Evolutionary conservation across 495 filamentous ascomycete species (phyloP), one percentile per base, ranked within the genome.

Genomic region (Wilcoxina mikolae): DNA sequence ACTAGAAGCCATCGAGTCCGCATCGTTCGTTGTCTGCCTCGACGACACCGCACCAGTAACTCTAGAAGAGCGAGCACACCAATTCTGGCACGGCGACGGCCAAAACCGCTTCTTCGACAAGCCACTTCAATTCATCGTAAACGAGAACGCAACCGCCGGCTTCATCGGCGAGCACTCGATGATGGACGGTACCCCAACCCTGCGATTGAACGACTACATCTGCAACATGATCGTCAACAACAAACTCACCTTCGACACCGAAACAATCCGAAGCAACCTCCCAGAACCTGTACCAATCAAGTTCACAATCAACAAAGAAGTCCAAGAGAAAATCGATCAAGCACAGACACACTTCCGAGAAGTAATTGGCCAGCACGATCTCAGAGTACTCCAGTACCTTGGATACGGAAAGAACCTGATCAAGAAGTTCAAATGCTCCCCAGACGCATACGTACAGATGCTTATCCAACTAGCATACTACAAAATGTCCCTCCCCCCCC

Each of bases 101-200:
- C 70, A 75, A 60, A 99, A 96, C 76, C 82, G 93, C 52, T 99
- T 88, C 87, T 96, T 84, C 67, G 93, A 99, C 76, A 96, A 96
- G 75, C 93, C 93, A 20, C 73, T 94, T 52, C 87, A 99, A 73
- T 96, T 99, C 70, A 90, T 99, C 65, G 66, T 99, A 71, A 95
- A 94, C 70, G 89, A 96, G 64, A 99, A 99, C 70, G 93, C 88
- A 60, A 93, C 91, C 15, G 84, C 93, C 23, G 93, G 93, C 56
- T 99, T 99, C 76, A 87, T 85, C 73, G 93, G 93, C 65, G 93
- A 99, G 74, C 93, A 99, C 75, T 88, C 82, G 70, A 96, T 99
- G 93, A 99, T 99, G 93, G 93, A 99, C 68, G 93, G 93, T 54
- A 99, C 90, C 25, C 87, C 93, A 1, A 99, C 93, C 11, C 89